Evolutionary conservation across 345 rosid genomes (phyloP).

Genomic region (Camelina laxa): DNA sequence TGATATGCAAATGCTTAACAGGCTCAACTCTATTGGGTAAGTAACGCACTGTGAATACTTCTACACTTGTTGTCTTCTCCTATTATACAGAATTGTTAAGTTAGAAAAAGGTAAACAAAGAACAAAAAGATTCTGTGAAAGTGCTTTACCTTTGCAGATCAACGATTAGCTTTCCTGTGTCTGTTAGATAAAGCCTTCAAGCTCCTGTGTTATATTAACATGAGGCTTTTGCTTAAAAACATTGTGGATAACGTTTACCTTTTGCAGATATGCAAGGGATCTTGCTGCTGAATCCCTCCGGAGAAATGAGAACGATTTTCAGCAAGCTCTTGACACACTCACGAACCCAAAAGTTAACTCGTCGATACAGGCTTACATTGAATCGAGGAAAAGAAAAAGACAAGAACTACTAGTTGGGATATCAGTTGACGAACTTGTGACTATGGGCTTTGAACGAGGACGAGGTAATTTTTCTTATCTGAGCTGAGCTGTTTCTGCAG

Average conservation of each 20-base stretch:
- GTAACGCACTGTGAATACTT: slow-evolving; percentile 27
- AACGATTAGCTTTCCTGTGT: not conserved
- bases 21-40: slow-evolving; percentile 77
- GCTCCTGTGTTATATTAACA: not conserved
- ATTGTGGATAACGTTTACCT: slow-evolving; percentile 4
- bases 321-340: slow-evolving; percentile 86
- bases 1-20: slow-evolving; percentile 67
- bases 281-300: slow-evolving; percentile 92
- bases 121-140: not conserved
- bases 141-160: not conserved
- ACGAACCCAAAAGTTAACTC: slow-evolving; percentile 75
- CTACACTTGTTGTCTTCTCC: slow-evolving; percentile 7
- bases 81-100: not conserved
- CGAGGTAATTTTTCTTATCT: slow-evolving; percentile 52
- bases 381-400: slow-evolving; percentile 75
- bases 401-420: slow-evolving; percentile 44
- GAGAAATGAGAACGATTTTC: slow-evolving; percentile 82
- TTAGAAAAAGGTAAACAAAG: not conserved
- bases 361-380: slow-evolving; percentile 68
- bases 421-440: slow-evolving; percentile 62
- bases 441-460: slow-evolving; percentile 91
- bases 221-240: not conserved
- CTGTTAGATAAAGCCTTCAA: slow-evolving; percentile 6
- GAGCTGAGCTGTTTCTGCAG: not conserved
- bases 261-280: slow-evolving; percentile 76